phyloP scores from a whole-genome alignment of 495 filamentous ascomycete genomes.

The Penicillium malachiteum region DNA sequence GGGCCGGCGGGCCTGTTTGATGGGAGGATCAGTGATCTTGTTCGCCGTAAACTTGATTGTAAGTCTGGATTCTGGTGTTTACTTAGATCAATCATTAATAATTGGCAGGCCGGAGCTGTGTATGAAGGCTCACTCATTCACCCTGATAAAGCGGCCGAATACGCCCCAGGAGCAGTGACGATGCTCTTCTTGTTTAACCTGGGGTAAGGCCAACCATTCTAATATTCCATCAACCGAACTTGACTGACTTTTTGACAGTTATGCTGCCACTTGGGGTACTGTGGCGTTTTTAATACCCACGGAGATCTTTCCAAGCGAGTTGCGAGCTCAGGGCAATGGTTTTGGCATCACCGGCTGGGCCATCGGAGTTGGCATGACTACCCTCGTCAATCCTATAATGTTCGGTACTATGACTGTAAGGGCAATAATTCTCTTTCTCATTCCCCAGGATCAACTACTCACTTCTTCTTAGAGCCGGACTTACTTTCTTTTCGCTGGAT shows the following conservation, averaged over 20 bases:
- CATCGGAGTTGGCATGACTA: slow-evolving; percentile 54
- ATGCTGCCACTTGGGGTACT: slow-evolving; percentile 57
- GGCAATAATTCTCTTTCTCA: background rate
- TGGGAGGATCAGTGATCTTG: slow-evolving; percentile 34
- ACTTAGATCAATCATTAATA: slow-evolving; percentile 1
- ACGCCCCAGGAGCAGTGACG: slow-evolving; percentile 47
- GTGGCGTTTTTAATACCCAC: slow-evolving; percentile 54
- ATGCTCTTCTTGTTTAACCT: slow-evolving; percentile 57
- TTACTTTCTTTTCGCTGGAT: slow-evolving; percentile 52
- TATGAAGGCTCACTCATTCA: slow-evolving; percentile 39
- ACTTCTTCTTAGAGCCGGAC: slow-evolving; percentile 36
- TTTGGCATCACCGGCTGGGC: slow-evolving; percentile 59
- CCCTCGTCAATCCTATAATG: slow-evolving; percentile 54
- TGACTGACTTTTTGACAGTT: slow-evolving; percentile 18
- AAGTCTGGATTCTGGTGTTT: background rate
- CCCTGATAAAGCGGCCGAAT: slow-evolving; percentile 28
- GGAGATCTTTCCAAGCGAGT: slow-evolving; percentile 52
- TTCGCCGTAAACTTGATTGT: slow-evolving; percentile 38
- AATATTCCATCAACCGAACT: too few relatives aligned
- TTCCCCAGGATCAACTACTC: background rate
- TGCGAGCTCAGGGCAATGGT: slow-evolving; percentile 55
- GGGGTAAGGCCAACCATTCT: slow-evolving; percentile 19
- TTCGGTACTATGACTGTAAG: slow-evolving; percentile 38
- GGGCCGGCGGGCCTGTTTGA: slow-evolving; percentile 46
- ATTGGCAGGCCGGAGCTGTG: slow-evolving; percentile 31